These are phyloP conservation scores for Apiospora sp. DNA, from an alignment of 2,329 filamentous ascomycete species.

Conservation along the genomic window DNA sequence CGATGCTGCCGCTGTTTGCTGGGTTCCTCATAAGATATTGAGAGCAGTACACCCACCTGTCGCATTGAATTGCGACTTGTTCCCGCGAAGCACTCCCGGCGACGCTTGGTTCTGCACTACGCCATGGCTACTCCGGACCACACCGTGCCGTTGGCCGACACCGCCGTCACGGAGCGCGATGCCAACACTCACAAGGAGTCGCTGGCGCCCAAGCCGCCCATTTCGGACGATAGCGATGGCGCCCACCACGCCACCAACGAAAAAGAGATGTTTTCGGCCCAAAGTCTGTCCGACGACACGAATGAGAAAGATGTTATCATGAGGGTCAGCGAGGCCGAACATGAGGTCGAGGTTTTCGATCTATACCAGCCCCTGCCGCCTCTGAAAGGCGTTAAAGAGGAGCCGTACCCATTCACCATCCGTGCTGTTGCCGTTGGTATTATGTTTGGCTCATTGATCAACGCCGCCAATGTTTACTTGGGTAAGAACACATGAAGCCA, in stretches of 20 bases:
- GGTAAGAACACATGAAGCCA: background rate
- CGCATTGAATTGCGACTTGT: conserved; percentile 15
- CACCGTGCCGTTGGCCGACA: conserved; percentile 14
- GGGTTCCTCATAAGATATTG: background rate
- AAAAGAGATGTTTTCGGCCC: background rate
- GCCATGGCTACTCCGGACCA: conserved; percentile 17
- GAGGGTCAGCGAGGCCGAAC: conserved; percentile 18
- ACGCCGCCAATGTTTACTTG: conserved; percentile 69
- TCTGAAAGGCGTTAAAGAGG: conserved; percentile 50
- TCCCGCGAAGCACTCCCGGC: background rate
- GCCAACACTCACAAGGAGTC: conserved; percentile 7
- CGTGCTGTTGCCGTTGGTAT: conserved; percentile 64
- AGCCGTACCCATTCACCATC: conserved; percentile 59
- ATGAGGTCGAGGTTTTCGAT: conserved; percentile 39
- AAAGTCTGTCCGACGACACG: background rate
- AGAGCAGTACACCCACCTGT: conserved; percentile 9
- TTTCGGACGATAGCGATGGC: conserved; percentile 11
- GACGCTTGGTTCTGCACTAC: conserved; percentile 8
- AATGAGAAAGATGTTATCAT: conserved; percentile 13
- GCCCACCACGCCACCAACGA: background rate
- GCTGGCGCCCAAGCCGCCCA: conserved; percentile 2
- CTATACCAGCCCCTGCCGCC: conserved; percentile 52
- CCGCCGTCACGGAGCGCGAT: conserved; percentile 18
- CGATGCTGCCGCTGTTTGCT: background rate
- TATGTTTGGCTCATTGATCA: conserved; percentile 65